A percentile compares a stretch with the other conserved stretches of the same genome.
Conservation (phyloP, 805 yeast genomes). For the Candida arabinofermentans region DNA sequence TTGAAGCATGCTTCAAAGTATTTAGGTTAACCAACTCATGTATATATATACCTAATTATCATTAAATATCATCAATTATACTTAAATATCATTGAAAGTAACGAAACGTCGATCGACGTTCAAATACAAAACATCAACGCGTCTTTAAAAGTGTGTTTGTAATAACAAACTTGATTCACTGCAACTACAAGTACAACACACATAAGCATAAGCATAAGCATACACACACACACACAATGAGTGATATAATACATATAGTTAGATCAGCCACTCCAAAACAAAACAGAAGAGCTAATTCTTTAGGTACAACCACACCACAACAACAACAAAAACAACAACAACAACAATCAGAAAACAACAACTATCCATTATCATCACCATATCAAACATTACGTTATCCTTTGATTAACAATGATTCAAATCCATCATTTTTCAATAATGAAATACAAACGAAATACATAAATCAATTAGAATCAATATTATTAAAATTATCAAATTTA, state of each 20-base stretch:
- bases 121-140: too few species aligned
- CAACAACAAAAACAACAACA: neutral
- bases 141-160: too few species aligned
- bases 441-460: constrained; percentile 16
- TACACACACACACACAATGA: too few species aligned
- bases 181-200: neutral
- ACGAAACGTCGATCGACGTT: too few species aligned
- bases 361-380: constrained; percentile 21
- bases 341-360: constrained; percentile 4
- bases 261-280: neutral
- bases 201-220: neutral
- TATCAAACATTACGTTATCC: constrained; percentile 8
- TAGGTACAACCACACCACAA: neutral
- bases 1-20: constrained; percentile 43
- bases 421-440: constrained; percentile 22
- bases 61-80: neutral
- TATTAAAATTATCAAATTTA: constrained; percentile 53
- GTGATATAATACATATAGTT: neutral
- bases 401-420: neutral
- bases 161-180: too few species aligned
- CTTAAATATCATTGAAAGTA: too few species aligned
- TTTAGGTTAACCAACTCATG: constrained; percentile 31
- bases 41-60: neutral
- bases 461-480: constrained; percentile 33
- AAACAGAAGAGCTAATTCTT: neutral